Conservation (phyloP, 176 grass and related monocot species). For the Dactylis glomerata region DNA sequence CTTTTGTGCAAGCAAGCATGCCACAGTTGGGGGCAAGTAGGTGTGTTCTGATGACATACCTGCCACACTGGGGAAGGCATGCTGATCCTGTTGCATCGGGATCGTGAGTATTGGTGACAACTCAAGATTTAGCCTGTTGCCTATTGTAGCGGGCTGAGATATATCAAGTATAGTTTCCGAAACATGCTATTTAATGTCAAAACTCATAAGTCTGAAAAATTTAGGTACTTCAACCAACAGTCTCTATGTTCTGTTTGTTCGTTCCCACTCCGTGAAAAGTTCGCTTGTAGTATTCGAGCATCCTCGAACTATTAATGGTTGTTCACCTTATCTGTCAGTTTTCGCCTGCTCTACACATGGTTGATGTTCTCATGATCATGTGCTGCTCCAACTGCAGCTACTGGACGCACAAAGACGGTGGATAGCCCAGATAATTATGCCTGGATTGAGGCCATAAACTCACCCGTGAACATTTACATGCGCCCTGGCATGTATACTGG, state of each 20-base stretch:
- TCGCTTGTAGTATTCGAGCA: neutral
- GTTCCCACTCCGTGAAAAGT: neutral
- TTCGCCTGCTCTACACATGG: neutral
- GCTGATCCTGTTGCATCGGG: neutral
- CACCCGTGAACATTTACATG: conserved; percentile 46
- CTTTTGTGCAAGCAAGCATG: neutral
- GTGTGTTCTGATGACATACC: conserved; percentile 4
- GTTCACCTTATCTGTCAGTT: neutral
- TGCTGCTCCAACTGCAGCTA: conserved; percentile 33
- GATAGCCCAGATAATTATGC: conserved; percentile 40
- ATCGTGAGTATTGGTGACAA: neutral
- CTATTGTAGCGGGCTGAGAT: neutral
- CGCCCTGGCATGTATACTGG: conserved; percentile 50
- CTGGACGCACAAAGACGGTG: neutral
- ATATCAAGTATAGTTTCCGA: neutral
- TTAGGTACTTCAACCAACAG: neutral
- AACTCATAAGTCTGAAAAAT: neutral
- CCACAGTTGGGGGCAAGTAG: neutral
- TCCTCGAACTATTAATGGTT: neutral
- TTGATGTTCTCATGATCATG: conserved; percentile 17
- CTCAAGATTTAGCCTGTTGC: neutral
- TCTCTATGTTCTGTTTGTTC: neutral
- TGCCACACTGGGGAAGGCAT: neutral
- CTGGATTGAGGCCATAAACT: conserved; percentile 56
- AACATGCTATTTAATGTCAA: neutral